A percentile compares a stretch with the other conserved stretches of the same genome.
These are phyloP conservation scores for Eucalyptus guilfoylei DNA, from an alignment of 345 rosid genomes.

Conservation along the genomic window DNA sequence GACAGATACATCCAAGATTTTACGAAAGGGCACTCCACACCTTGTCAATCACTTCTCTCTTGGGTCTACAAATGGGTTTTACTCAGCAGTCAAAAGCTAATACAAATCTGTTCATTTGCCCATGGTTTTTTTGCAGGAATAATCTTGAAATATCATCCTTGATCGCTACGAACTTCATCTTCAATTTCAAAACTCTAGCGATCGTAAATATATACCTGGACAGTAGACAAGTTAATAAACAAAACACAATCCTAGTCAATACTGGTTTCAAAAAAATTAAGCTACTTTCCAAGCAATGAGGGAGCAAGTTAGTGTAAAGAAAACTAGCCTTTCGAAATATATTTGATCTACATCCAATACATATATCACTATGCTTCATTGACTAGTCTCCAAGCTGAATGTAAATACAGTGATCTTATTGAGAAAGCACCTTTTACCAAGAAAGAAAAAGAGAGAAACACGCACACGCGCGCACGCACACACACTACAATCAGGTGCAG, in stretches of 20 bases:
- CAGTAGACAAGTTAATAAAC: not conserved
- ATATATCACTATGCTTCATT: not conserved
- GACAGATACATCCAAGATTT: not conserved
- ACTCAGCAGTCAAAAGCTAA: not conserved
- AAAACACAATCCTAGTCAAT: not conserved
- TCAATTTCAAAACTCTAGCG: not conserved
- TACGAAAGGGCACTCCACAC: not conserved
- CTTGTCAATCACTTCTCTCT: not conserved
- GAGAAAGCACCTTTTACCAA: not conserved
- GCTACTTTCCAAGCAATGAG: not conserved
- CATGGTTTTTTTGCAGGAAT: not conserved
- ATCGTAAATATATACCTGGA: not conserved
- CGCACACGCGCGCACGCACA: rapidly evolving
- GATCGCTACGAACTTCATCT: not conserved
- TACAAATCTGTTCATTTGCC: not conserved
- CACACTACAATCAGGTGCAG: not conserved
- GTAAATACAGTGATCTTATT: not conserved
- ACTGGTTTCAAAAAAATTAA: not conserved
- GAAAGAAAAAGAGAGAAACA: not conserved
- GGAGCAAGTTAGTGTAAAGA: not conserved
- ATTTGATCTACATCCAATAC: not conserved
- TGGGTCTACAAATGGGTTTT: not conserved
- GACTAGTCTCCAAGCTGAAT: not conserved
- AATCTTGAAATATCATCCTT: not conserved
- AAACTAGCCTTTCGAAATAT: not conserved